Conservation (phyloP, 2,329 filamentous ascomycete species). For the Penicillium sp. region DNA sequence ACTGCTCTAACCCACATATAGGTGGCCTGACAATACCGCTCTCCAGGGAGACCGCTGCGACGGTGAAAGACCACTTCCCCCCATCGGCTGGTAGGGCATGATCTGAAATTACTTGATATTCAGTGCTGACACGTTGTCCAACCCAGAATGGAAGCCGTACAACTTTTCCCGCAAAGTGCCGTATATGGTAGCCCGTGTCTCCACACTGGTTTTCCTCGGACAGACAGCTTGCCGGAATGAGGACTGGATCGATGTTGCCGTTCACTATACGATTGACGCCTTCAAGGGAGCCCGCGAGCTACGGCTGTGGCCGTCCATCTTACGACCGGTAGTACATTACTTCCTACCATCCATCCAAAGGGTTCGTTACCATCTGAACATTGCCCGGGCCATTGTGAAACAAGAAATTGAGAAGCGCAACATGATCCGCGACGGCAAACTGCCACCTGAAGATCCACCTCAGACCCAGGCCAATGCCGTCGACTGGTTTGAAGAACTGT, state of each 20-base stretch:
- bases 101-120: background rate
- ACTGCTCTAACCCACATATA: conserved; percentile 2
- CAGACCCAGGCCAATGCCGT: conserved; percentile 24
- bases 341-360: conserved; percentile 44
- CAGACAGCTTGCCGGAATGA: conserved; percentile 21
- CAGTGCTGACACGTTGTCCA: background rate
- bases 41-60: conserved; percentile 26
- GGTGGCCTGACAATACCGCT: conserved; percentile 28
- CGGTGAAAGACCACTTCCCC: conserved; percentile 25
- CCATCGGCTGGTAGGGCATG: conserved; percentile 24
- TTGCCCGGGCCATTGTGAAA: conserved; percentile 38
- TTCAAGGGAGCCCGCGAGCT: conserved; percentile 40
- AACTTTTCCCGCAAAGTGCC: conserved; percentile 55
- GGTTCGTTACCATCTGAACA: conserved; percentile 39
- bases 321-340: conserved; percentile 47
- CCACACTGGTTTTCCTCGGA: conserved; percentile 40
- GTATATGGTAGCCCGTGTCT: conserved; percentile 54
- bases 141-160: conserved; percentile 55
- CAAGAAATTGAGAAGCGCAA: conserved; percentile 25
- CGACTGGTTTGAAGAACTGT: conserved; percentile 30
- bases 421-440: conserved; percentile 21
- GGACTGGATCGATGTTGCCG: conserved; percentile 29
- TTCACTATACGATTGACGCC: conserved; percentile 25
- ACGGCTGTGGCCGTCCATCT: conserved; percentile 40
- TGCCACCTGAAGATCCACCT: conserved; percentile 14